These are phyloP conservation scores for Cercophora newfieldiana DNA, from an alignment of 495 filamentous ascomycete species.

Conservation along the genomic window DNA sequence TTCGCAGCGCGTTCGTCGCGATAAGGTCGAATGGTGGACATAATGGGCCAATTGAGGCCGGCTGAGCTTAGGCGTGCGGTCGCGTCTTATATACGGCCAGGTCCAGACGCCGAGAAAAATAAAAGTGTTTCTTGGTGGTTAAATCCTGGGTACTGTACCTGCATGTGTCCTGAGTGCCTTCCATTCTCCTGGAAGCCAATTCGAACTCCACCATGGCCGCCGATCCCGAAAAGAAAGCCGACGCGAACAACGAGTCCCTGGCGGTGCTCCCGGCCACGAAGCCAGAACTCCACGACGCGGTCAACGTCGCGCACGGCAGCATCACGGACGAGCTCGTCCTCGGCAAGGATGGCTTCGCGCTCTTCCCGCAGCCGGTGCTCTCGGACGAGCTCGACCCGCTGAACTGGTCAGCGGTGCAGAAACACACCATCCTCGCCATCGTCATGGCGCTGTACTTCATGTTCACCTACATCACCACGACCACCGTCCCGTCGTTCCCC, in stretches of 20 bases:
- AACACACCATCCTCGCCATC: constrained; percentile 53
- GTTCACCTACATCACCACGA: constrained; percentile 65
- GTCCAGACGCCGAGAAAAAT: neutral
- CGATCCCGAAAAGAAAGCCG: constrained; percentile 5
- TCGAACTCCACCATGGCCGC: neutral
- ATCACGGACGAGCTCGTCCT: constrained; percentile 20
- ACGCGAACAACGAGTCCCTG: neutral
- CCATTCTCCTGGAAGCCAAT: neutral
- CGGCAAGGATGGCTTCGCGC: constrained; percentile 20
- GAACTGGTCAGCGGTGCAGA: constrained; percentile 55
- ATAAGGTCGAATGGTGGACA: neutral
- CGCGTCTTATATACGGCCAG: neutral
- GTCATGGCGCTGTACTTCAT: constrained; percentile 66
- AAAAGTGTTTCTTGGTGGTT: neutral
- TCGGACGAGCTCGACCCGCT: constrained; percentile 58
- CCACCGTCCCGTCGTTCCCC: constrained; percentile 59
- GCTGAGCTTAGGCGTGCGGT: neutral
- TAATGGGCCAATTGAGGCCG: neutral
- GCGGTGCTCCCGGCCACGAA: neutral
- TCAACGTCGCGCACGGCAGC: constrained; percentile 6
- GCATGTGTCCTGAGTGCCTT: no score
- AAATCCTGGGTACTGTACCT: neutral
- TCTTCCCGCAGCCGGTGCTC: constrained; percentile 23
- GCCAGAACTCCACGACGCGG: neutral
- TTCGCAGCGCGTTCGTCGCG: neutral